Percentiles rank a stretch among this genome's conserved stretches.
Evolutionary conservation across 1,284 basidiomycete species (phyloP).

Genomic region (Cutaneotrichosporon dermatis): DNA sequence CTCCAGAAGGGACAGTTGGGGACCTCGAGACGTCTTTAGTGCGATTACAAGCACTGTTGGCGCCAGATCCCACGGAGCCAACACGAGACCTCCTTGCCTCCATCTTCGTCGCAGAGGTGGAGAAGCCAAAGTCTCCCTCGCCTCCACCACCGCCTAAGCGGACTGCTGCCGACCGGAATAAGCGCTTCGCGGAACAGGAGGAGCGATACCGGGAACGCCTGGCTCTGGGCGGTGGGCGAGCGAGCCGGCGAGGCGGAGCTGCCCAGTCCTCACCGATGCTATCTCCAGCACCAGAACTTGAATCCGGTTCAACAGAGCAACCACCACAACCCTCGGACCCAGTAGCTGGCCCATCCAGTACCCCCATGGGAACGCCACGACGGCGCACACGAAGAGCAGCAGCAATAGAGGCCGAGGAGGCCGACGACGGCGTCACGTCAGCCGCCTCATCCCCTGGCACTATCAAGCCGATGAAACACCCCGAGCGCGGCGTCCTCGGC

Average conservation of each 20-base stretch:
- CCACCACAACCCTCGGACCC: neutral
- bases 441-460: slow-evolving; percentile 6
- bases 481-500: slow-evolving; percentile 41
- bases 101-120: slow-evolving; percentile 64
- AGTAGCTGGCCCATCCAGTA: too few relatives aligned
- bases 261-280: neutral
- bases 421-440: neutral
- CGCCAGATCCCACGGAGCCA: slow-evolving; percentile 35
- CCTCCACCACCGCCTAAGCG: slow-evolving; percentile 51
- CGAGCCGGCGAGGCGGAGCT: neutral
- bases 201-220: slow-evolving; percentile 15
- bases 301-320: neutral
- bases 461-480: slow-evolving; percentile 9
- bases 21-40: slow-evolving; percentile 67
- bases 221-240: slow-evolving; percentile 6
- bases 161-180: slow-evolving; percentile 19
- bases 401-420: neutral
- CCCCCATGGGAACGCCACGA: neutral
- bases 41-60: slow-evolving; percentile 25
- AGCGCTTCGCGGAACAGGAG: slow-evolving; percentile 23
- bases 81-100: slow-evolving; percentile 58
- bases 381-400: neutral
- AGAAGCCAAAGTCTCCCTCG: slow-evolving; percentile 58
- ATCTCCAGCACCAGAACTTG: neutral
- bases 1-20: slow-evolving; percentile 47